A percentile compares a stretch with the other conserved stretches of the same genome.
phyloP scores from a whole-genome alignment of 495 filamentous ascomycete genomes.

The Aspergillus olivimuriae region DNA sequence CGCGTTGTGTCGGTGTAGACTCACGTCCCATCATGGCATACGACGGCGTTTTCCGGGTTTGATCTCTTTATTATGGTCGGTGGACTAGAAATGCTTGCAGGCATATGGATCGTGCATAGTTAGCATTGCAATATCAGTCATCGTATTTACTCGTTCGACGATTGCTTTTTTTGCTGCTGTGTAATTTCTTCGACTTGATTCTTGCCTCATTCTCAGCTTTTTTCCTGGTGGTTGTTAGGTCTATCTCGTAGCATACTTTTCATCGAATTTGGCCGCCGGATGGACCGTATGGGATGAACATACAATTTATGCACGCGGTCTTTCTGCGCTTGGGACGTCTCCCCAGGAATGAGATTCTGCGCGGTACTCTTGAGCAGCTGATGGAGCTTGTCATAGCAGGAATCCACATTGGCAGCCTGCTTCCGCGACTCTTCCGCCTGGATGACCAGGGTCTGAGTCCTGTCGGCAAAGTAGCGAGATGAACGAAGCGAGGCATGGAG shows the following conservation, averaged over 20 bases:
- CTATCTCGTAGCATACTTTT: no score
- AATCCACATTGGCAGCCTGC: conserved; percentile 57
- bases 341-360: conserved; percentile 51
- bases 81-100: conserved; percentile 8
- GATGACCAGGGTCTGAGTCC: conserved; percentile 58
- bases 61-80: conserved; percentile 1
- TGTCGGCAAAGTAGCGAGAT: conserved; percentile 64
- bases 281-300: background rate
- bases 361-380: conserved; percentile 49
- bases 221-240: conserved; percentile 47
- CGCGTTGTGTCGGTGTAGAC: conserved; percentile 15
- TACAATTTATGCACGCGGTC: conserved; percentile 60
- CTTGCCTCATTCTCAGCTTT: conserved; percentile 65
- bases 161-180: conserved; percentile 71
- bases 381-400: conserved; percentile 58
- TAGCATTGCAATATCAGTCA: conserved; percentile 27
- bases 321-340: conserved; percentile 54
- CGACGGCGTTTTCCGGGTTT: conserved; percentile 12
- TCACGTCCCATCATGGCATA: conserved; percentile 1
- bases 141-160: conserved; percentile 48
- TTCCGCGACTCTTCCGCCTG: conserved; percentile 62
- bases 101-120: conserved; percentile 12
- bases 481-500: conserved; percentile 56
- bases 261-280: no score
- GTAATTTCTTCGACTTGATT: conserved; percentile 67